Conservation (phyloP, 768 basidiomycete species). For the Neoboletus magnificus region DNA sequence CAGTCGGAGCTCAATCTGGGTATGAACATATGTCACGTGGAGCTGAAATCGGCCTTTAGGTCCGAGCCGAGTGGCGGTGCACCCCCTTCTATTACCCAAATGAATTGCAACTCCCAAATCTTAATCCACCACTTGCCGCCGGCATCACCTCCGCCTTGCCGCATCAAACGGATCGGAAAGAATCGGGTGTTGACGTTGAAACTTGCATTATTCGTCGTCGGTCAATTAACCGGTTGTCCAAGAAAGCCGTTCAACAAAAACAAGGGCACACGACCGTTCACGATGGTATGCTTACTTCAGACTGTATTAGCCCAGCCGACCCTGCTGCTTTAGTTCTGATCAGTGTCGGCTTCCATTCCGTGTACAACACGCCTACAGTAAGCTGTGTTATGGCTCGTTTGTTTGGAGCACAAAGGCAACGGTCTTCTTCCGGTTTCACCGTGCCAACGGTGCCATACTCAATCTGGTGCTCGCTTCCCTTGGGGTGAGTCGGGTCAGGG, state of each 20-base stretch:
- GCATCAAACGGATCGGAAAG: background rate
- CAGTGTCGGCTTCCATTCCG: background rate
- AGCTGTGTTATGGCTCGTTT: background rate
- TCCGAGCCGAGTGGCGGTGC: too few species aligned
- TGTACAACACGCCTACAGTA: background rate
- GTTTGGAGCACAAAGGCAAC: background rate
- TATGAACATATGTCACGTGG: too few species aligned
- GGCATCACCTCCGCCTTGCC: background rate
- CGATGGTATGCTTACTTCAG: background rate
- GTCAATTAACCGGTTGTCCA: background rate
- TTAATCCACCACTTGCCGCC: background rate
- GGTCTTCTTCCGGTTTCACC: background rate
- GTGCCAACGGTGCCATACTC: too few species aligned
- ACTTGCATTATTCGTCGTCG: background rate
- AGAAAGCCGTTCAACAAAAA: background rate
- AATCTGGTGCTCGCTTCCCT: background rate
- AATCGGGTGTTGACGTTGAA: background rate
- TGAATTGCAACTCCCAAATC: background rate
- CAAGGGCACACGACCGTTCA: background rate
- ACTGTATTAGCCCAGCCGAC: background rate
- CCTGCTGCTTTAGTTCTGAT: background rate
- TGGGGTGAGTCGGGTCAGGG: background rate
- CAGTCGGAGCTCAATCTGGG: too few species aligned
- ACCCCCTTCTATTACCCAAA: too few species aligned
- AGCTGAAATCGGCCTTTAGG: too few species aligned